Percentiles rank a stretch among this genome's conserved stretches.
phyloP scores from a whole-genome alignment of 2,329 filamentous ascomycete species.

The Stylonectria norvegica region DNA sequence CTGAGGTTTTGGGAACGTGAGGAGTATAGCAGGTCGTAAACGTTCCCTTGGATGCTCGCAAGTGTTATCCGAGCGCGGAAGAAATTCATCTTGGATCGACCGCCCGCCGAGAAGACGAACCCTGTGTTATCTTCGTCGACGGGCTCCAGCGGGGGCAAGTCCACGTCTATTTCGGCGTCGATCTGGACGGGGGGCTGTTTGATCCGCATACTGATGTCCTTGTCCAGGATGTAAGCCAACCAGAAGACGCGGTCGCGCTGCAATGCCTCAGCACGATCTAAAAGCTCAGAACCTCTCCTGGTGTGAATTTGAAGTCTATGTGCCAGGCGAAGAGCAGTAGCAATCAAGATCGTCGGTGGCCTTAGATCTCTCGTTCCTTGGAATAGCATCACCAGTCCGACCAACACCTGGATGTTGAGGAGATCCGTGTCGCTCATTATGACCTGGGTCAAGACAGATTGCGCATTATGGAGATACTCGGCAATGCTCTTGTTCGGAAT shows the following conservation, averaged over 20 bases:
- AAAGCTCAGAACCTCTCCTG: constrained; percentile 10
- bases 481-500: not conserved
- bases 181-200: constrained; percentile 4
- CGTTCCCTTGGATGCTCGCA: constrained; percentile 8
- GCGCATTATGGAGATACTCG: constrained; percentile 25
- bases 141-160: not conserved
- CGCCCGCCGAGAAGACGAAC: not conserved
- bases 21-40: constrained; percentile 3
- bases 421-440: constrained; percentile 27
- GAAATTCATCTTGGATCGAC: constrained; percentile 2
- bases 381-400: constrained; percentile 28
- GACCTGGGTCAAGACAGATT: constrained; percentile 26
- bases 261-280: constrained; percentile 11
- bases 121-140: not conserved
- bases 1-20: not conserved
- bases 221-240: constrained; percentile 31
- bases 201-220: constrained; percentile 12
- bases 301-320: constrained; percentile 28
- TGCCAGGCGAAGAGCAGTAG: constrained; percentile 27
- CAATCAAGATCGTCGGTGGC: constrained; percentile 23
- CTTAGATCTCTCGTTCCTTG: constrained; percentile 24
- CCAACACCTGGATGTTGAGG: constrained; percentile 27
- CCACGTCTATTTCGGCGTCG: constrained; percentile 8
- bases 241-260: constrained; percentile 31
- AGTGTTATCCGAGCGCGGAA: constrained; percentile 4